Conservation (phyloP, 2,329 filamentous ascomycete species). For the Penicillium expansum region DNA sequence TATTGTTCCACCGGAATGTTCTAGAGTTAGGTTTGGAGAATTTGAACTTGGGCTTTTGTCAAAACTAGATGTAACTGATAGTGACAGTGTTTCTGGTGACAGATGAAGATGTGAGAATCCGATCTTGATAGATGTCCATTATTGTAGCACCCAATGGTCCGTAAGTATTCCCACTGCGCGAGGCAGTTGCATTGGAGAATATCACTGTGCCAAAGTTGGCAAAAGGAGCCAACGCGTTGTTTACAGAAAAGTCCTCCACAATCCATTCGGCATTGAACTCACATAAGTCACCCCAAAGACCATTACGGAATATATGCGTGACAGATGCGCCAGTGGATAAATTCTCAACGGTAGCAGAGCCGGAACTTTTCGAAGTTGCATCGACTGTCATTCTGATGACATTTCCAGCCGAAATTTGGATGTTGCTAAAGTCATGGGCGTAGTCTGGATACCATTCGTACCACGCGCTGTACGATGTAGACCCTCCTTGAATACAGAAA, state of each 20-base stretch:
- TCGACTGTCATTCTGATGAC: conserved; percentile 43
- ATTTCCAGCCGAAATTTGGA: conserved; percentile 47
- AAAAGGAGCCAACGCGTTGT: conserved; percentile 43
- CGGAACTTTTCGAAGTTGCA: conserved; percentile 42
- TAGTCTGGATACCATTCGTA: conserved; percentile 61
- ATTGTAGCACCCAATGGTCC: conserved; percentile 41
- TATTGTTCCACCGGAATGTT: background rate
- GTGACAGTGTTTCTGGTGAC: conserved; percentile 21
- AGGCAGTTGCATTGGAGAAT: conserved; percentile 45
- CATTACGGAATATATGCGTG: conserved; percentile 49
- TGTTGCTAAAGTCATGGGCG: conserved; percentile 51
- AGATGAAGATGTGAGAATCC: conserved; percentile 36
- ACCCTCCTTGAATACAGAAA: conserved; percentile 46
- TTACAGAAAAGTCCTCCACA: conserved; percentile 51
- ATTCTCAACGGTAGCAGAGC: conserved; percentile 51
- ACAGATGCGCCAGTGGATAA: conserved; percentile 50
- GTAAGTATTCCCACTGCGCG: conserved; percentile 27
- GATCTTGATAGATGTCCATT: conserved; percentile 47
- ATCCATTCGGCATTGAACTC: conserved; percentile 63
- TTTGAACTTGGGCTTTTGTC: background rate
- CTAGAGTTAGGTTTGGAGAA: background rate
- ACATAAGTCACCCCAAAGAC: conserved; percentile 45
- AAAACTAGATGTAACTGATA: conserved; percentile 24
- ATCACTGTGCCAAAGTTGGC: conserved; percentile 50
- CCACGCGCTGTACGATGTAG: conserved; percentile 54